Base-by-base conservation (phyloP, 1,284 basidiomycete species). In the Erythrobasidium hasegawianum region DNA sequence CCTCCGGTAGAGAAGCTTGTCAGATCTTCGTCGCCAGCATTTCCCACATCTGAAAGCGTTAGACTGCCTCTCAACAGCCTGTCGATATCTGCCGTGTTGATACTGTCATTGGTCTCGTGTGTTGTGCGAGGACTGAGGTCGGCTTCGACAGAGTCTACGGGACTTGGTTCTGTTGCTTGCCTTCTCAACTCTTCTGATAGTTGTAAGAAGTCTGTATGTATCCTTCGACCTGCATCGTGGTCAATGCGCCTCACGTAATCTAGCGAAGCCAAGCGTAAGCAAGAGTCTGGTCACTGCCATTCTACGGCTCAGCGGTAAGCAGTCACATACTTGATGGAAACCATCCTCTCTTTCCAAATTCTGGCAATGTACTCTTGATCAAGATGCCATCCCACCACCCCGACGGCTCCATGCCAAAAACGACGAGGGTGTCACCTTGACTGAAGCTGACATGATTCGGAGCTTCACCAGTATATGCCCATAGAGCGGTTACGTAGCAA, bases 321-420 rank as follows among this genome's bases (percentile, higher is more conserved):
- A 97, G 92, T 79, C 7, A 59, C 62, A 95, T 97, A 80, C 97
- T 98, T 71, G 89, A 92, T 13, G 95, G 95, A 78, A 98, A 97
- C 95, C 95, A 97, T 52, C 95, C 95, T 58, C 95, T 85, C 76
- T 89, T 86, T 62, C 87, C 86, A 60, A 61, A 53, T 71, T 69
- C 16, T 73, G 67, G 27, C 20, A 55, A 38, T 41, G 22, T 50
- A 26, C 62, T 65, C 7, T 75, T 72, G 57, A 87, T 86, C 38
- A 97, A 81, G 68, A 97, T 81, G 8, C 96, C 95, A 78, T 98
- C 96, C 95, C 95, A 99, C 95, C 95, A 99, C 16, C 95, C 95
- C 3, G 88, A 90, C 55, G 90, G 89, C 60, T 97, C 85, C 75
- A 88, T 87, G 7, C 88, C 91, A 58, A 96, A 82, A 60, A 98